These are phyloP conservation scores for Ogataea salicorniae DNA, from an alignment of 805 yeast genomes.

Conservation along the genomic window DNA sequence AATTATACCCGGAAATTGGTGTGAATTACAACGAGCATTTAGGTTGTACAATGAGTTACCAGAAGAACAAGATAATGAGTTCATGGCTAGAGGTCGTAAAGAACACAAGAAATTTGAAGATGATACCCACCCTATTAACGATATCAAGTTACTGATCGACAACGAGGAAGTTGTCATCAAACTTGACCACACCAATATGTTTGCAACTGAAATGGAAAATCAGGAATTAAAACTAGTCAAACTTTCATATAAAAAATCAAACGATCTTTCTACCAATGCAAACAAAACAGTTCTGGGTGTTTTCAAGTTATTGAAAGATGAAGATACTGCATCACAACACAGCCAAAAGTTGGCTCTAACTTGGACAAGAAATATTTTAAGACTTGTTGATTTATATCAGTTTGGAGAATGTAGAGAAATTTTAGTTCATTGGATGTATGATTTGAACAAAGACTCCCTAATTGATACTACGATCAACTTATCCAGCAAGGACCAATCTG, in stretches of 20 bases:
- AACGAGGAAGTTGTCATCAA: conserved; percentile 1
- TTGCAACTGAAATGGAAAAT: not conserved
- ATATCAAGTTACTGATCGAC: conserved; percentile 4
- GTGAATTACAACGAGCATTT: conserved; percentile 58
- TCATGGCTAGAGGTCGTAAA: conserved; percentile 42
- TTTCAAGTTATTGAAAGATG: not conserved
- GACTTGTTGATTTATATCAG: conserved; percentile 37
- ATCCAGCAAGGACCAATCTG: conserved; percentile 1
- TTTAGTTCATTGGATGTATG: conserved; percentile 47
- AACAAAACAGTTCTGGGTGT: not conserved
- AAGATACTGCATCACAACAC: not conserved
- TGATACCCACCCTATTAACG: conserved; percentile 36
- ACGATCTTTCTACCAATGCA: not conserved
- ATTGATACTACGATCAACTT: not conserved
- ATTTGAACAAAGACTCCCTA: conserved; percentile 20
- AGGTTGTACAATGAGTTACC: conserved; percentile 38
- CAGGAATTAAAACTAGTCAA: too few species aligned
- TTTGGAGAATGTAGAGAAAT: conserved; percentile 60
- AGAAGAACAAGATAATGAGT: conserved; percentile 27
- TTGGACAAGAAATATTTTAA: conserved; percentile 40
- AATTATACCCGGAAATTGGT: conserved; percentile 57
- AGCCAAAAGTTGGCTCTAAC: conserved; percentile 19
- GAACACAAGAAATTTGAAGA: conserved; percentile 46
- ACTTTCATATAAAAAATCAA: too few species aligned
- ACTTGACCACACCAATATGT: conserved; percentile 4